Evolutionary conservation across 768 basidiomycete species (phyloP).

Genomic region (Lentinula edodes): DNA sequence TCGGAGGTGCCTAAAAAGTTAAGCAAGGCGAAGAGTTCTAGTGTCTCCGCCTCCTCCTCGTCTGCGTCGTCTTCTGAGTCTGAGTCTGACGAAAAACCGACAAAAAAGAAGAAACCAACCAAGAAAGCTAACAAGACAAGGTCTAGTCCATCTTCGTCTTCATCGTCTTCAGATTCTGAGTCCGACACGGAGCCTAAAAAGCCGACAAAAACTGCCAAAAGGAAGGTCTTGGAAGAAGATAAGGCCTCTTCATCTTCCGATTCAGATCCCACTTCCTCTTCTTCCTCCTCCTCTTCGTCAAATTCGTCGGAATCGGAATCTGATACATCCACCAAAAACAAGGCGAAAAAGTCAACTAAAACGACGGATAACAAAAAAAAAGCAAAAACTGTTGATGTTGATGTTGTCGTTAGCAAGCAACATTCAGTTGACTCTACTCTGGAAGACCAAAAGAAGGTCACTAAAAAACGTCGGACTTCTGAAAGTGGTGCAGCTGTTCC

Average conservation of each 20-base stretch:
- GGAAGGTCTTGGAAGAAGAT: slow-evolving; percentile 12
- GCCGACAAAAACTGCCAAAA: not conserved
- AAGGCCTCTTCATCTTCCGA: slow-evolving; percentile 11
- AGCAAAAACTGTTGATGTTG: not conserved
- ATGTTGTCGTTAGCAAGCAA: not conserved
- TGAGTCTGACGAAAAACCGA: not conserved
- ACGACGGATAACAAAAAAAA: not conserved
- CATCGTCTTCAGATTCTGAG: slow-evolving; percentile 21
- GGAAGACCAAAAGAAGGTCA: slow-evolving; percentile 26
- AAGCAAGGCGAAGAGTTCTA: not conserved
- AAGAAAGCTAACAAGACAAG: not conserved
- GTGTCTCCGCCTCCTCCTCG: not conserved
- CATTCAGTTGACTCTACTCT: not conserved
- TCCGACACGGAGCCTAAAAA: slow-evolving; percentile 23
- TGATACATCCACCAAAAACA: slow-evolving; percentile 11
- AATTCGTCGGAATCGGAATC: slow-evolving; percentile 24
- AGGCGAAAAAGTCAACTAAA: slow-evolving; percentile 4
- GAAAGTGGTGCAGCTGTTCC: slow-evolving; percentile 43
- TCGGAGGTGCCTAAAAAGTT: not conserved
- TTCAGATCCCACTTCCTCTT: slow-evolving; percentile 21
- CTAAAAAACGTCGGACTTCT: slow-evolving; percentile 60
- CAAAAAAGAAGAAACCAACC: not conserved
- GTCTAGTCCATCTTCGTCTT: not conserved
- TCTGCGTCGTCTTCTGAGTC: not conserved
- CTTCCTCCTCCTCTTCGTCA: slow-evolving; percentile 20